Conservation (phyloP, 1,284 basidiomycete genomes). For the Athelia sp. region DNA sequence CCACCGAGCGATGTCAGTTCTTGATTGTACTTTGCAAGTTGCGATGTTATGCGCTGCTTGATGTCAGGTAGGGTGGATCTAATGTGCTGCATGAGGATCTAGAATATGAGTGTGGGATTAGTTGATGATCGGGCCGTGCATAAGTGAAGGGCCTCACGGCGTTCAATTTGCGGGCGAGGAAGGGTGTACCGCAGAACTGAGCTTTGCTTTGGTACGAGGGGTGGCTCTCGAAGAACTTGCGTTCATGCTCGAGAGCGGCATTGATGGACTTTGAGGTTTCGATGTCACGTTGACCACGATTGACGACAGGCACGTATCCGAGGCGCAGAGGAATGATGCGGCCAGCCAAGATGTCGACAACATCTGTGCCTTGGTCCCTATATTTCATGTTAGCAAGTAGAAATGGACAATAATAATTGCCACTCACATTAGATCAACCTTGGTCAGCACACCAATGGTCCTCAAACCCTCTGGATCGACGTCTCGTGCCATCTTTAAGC, state of each 20-base stretch:
- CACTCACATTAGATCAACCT: slow-evolving; percentile 93
- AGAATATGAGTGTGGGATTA: slow-evolving; percentile 2
- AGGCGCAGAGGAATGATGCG: slow-evolving; percentile 90
- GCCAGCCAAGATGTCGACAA: slow-evolving; percentile 98
- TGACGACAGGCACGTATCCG: slow-evolving; percentile 97
- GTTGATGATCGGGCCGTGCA: slow-evolving; percentile 1
- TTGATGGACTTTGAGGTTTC: slow-evolving; percentile 83
- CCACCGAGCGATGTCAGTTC: slow-evolving; percentile 89
- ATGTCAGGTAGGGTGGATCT: slow-evolving; percentile 95
- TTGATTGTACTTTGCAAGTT: slow-evolving; percentile 81
- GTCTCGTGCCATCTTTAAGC: slow-evolving; percentile 92
- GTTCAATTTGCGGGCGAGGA: slow-evolving; percentile 95
- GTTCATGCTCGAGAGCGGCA: slow-evolving; percentile 84
- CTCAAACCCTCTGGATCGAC: slow-evolving; percentile 94
- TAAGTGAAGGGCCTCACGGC: slow-evolving; percentile 56
- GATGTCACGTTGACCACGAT: slow-evolving; percentile 96
- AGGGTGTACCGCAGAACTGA: slow-evolving; percentile 96
- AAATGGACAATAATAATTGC: background rate
- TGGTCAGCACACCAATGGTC: slow-evolving; percentile 97
- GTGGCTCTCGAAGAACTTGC: slow-evolving; percentile 92
- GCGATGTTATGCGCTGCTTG: slow-evolving; percentile 86
- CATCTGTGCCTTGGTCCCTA: slow-evolving; percentile 95
- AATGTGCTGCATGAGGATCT: slow-evolving; percentile 99
- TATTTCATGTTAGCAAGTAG: slow-evolving; percentile 5
- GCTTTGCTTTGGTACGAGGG: slow-evolving; percentile 89